phyloP scores from a whole-genome alignment of 75 land plant species.

The Isoetes taiwanensis region DNA sequence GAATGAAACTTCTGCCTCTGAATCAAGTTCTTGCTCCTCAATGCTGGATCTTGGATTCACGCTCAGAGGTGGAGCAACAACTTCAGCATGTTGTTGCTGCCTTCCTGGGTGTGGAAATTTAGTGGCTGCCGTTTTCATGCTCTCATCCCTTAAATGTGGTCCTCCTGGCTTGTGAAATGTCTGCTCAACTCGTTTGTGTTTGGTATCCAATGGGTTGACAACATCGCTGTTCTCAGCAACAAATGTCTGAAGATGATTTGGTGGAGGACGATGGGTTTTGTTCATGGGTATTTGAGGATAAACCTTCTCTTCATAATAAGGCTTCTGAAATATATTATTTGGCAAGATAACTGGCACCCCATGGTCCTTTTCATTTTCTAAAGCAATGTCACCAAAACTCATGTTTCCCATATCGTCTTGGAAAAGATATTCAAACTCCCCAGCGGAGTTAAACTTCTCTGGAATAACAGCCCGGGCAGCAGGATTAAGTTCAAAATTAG shows the following conservation, averaged over 20 bases:
- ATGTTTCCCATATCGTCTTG: too few relatives aligned
- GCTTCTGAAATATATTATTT: too few relatives aligned
- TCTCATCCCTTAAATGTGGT: background rate
- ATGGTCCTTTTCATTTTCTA: too few relatives aligned
- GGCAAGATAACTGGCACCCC: too few relatives aligned
- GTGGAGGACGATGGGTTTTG: too few relatives aligned
- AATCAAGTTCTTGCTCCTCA: constrained; percentile 13
- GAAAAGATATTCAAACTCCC: too few relatives aligned
- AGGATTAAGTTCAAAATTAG: too few relatives aligned
- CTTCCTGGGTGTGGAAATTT: background rate
- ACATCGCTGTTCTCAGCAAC: background rate
- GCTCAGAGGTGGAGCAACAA: constrained; percentile 9
- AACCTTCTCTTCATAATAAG: too few relatives aligned
- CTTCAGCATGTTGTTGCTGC: constrained; percentile 7
- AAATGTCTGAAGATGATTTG: background rate
- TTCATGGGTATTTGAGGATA: too few relatives aligned
- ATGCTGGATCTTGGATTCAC: constrained; percentile 9
- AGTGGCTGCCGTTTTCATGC: constrained; percentile 5
- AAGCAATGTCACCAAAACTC: too few relatives aligned
- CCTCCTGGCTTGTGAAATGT: constrained; percentile 9
- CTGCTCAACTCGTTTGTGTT: background rate
- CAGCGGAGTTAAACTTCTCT: too few relatives aligned
- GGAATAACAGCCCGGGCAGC: too few relatives aligned
- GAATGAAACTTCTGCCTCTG: constrained; percentile 23
- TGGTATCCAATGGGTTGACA: background rate